Evolutionary conservation across 1,284 basidiomycete genomes (phyloP), one percentile per base, ranked within the genome.

Genomic region (Waitea zeae): DNA sequence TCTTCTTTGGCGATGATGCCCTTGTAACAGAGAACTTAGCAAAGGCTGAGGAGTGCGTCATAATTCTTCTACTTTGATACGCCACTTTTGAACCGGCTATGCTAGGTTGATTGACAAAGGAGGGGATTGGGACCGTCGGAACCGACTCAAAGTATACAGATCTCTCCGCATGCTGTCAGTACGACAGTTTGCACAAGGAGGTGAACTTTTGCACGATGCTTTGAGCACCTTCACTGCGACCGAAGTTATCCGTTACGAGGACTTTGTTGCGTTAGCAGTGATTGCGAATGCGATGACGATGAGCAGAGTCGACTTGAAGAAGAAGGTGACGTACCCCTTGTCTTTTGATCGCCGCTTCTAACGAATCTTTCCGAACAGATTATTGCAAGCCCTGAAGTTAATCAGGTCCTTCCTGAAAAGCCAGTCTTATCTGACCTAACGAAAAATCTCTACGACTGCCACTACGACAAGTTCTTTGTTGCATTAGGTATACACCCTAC

Each of bases 101-200:
- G 27, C 12, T 48, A 92, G 87, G 41, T 61, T 96, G 22, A 83
- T 97, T 34, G 90, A 97, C 47, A 75, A 90, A 51, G 93, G 95
- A 2, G 93, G 95, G 31, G 93, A 98, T 56, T 98, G 93, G 93
- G 93, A 98, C 54, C 67, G 95, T 37, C 71, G 90, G 20, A 98
- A 97, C 53, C 71, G 92, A 31, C 72, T 97, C 44, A 98, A 97
- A 55, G 93, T 96, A 27, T 98, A 98, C 61, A 74, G 78, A 36
- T 92, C 83, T 27, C 59, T 95, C 1, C 83, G 95, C 50, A 61
- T 81, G 20, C 61, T 95, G 22, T 86, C 87, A 13, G 80, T 90
- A 39, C 80, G 93, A 38, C 76, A 78, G 57, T 88, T 76, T 61
- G 80, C 72, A 53, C 71, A 55, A 15, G 78, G 61, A 5, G 66